Conservation (phyloP, 2,329 filamentous ascomycete species). For the Bipolaris victoriae region DNA sequence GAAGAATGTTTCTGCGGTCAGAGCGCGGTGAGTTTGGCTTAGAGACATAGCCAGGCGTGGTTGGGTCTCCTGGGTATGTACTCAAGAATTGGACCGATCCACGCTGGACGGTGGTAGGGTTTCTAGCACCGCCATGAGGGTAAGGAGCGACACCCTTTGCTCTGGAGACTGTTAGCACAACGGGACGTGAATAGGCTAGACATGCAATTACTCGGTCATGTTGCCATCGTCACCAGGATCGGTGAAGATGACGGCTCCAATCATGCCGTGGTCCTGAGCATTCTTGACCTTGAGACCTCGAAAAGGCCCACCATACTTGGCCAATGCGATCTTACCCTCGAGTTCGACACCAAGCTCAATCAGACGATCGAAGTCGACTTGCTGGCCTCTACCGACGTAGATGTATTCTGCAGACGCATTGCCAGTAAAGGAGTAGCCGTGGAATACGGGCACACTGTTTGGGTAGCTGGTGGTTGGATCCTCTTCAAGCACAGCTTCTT, state of each 20-base stretch:
- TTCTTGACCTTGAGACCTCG: constrained; percentile 58
- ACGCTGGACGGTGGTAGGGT: constrained; percentile 55
- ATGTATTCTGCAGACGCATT: constrained; percentile 57
- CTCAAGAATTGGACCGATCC: constrained; percentile 65
- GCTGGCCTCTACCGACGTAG: constrained; percentile 52
- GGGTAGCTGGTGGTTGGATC: constrained; percentile 47
- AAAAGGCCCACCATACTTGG: constrained; percentile 55
- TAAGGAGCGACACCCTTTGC: constrained; percentile 55
- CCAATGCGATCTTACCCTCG: constrained; percentile 57
- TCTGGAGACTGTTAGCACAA: not conserved
- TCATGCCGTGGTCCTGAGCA: constrained; percentile 54
- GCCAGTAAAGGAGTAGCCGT: constrained; percentile 56
- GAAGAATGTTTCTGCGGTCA: constrained; percentile 68
- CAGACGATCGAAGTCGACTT: constrained; percentile 56
- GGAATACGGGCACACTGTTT: constrained; percentile 54
- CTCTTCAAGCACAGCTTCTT: constrained; percentile 43
- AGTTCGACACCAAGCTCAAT: constrained; percentile 51
- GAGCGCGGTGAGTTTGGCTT: constrained; percentile 77
- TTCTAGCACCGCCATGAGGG: constrained; percentile 51
- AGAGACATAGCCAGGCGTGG: constrained; percentile 71
- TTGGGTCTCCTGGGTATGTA: constrained; percentile 56
- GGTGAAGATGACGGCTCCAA: constrained; percentile 54
- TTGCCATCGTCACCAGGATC: constrained; percentile 57
- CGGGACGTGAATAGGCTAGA: not conserved
- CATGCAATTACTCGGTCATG: constrained; percentile 45